phyloP scores from a whole-genome alignment of 345 rosid genomes.

The Rhodomyrtus tomentosa region DNA sequence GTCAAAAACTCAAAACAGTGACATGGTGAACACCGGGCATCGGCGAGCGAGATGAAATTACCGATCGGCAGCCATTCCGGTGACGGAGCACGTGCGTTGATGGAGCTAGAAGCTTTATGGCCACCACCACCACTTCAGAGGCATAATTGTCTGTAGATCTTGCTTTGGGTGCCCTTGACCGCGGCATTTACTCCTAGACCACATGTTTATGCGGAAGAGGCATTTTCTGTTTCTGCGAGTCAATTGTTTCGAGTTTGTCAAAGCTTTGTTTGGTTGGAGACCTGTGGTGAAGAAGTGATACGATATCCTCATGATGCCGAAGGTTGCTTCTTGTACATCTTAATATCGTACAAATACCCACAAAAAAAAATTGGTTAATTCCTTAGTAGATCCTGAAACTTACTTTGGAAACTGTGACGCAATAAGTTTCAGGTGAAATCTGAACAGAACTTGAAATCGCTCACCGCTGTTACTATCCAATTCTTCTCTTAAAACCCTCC shows the following conservation, averaged over 20 bases:
- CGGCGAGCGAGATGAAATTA: constrained; percentile 29
- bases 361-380: too few relatives aligned
- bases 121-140: constrained; percentile 14
- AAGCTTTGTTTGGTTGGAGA: neutral
- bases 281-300: neutral
- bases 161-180: neutral
- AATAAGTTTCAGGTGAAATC: too few relatives aligned
- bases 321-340: neutral
- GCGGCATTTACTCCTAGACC: neutral
- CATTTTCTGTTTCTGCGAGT: neutral
- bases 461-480: too few relatives aligned
- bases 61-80: constrained; percentile 19
- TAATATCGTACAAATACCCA: neutral
- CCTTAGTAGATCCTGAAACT: too few relatives aligned
- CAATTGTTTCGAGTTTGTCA: neutral
- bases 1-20: constrained; percentile 53
- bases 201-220: neutral
- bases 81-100: constrained; percentile 52
- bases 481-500: too few relatives aligned
- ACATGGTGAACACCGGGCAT: neutral
- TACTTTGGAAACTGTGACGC: too few relatives aligned
- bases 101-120: constrained; percentile 25
- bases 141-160: constrained; percentile 3
- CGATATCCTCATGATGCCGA: neutral
- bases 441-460: too few relatives aligned